A percentile compares a stretch with the other conserved stretches of the same genome.
Evolutionary conservation across 2,329 filamentous ascomycete genomes (phyloP).

Genomic region (Sclerotiophoma versabilis): DNA sequence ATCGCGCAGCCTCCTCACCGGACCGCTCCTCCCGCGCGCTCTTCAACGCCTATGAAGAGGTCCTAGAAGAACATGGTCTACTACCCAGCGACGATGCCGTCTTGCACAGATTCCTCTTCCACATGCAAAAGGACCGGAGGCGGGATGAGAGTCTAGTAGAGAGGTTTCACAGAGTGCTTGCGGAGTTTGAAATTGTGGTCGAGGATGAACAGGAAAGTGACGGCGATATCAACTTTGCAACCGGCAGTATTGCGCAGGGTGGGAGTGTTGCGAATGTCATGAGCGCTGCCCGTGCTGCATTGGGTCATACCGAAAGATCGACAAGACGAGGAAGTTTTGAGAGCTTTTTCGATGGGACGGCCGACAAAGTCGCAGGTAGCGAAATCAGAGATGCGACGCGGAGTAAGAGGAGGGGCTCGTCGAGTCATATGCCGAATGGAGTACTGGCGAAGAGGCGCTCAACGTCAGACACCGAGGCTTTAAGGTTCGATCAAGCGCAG

Average conservation of each 20-base stretch:
- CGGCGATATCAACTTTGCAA: slow-evolving; percentile 32
- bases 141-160: slow-evolving; percentile 62
- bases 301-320: slow-evolving; percentile 16
- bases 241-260: slow-evolving; percentile 19
- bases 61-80: slow-evolving; percentile 74
- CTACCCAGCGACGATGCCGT: slow-evolving; percentile 77
- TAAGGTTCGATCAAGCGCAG: slow-evolving; percentile 28
- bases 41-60: slow-evolving; percentile 79
- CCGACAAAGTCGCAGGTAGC: slow-evolving; percentile 59
- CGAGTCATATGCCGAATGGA: slow-evolving; percentile 17
- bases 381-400: slow-evolving; percentile 30
- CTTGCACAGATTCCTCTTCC: slow-evolving; percentile 79
- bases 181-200: slow-evolving; percentile 66
- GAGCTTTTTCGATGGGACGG: slow-evolving; percentile 64
- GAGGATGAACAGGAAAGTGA: slow-evolving; percentile 57
- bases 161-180: slow-evolving; percentile 73
- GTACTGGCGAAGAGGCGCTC: slow-evolving; percentile 26
- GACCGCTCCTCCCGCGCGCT: slow-evolving; percentile 69
- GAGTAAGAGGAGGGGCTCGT: slow-evolving; percentile 29
- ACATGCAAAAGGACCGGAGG: slow-evolving; percentile 58
- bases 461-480: slow-evolving; percentile 36
- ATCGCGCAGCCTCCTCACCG: slow-evolving; percentile 71
- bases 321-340: slow-evolving; percentile 64
- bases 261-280: background rate
- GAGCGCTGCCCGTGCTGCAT: slow-evolving; percentile 12